Percentiles rank a stretch among this genome's conserved stretches.
These are phyloP conservation scores for Flaveria brownii DNA, from an alignment of 129 eudicot species.

Conservation along the genomic window DNA sequence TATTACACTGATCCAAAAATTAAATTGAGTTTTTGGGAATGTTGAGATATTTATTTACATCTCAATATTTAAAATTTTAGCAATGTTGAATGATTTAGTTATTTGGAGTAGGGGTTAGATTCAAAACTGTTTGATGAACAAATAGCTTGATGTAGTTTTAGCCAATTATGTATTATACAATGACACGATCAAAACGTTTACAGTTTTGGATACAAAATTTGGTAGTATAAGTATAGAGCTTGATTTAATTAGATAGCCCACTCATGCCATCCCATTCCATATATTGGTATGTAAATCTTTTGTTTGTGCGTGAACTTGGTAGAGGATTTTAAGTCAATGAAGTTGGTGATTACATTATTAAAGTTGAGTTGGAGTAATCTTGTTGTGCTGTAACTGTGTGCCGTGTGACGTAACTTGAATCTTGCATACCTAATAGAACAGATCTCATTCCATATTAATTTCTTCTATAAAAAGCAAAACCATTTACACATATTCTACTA, in stretches of 20 bases:
- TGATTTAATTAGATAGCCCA: no score
- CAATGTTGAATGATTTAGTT: conserved; percentile 14
- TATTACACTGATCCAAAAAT: no score
- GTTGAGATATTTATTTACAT: no score
- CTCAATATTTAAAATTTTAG: no score
- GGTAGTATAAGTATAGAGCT: no score
- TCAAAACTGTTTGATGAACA: background rate
- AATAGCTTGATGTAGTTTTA: background rate
- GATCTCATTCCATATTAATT: conserved; percentile 9
- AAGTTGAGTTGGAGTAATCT: background rate
- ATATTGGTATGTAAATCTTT: no score
- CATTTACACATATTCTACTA: conserved; percentile 10
- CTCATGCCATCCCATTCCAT: no score
- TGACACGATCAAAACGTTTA: background rate
- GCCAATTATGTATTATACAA: conserved; percentile 1
- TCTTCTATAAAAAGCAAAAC: conserved; percentile 11
- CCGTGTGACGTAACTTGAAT: conserved; percentile 13
- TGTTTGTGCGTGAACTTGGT: background rate
- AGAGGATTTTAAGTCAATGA: background rate
- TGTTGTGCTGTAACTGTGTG: conserved; percentile 17
- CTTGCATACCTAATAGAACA: conserved; percentile 25
- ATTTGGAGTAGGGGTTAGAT: background rate
- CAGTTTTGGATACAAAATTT: background rate
- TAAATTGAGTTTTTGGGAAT: background rate
- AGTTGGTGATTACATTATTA: background rate